Evolutionary conservation across 192 early-diverging fungal genomes (phyloP).

Genomic region (Entomortierella parvispora): DNA sequence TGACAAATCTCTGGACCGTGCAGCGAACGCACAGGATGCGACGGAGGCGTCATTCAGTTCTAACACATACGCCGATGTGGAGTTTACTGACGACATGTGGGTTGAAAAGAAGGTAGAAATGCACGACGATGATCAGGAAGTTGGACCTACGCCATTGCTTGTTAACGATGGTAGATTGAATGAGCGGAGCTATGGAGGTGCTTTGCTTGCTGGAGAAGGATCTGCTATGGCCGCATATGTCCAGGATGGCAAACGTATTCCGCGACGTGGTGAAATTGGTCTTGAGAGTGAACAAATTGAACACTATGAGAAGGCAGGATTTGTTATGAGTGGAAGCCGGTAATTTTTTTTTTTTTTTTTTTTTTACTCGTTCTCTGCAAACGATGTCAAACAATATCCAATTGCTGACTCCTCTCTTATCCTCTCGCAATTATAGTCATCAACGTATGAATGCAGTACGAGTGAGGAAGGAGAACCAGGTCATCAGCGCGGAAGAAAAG

Average conservation of each 20-base stretch:
- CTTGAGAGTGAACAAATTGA: constrained; percentile 86
- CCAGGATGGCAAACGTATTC: constrained; percentile 93
- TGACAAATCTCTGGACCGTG: constrained; percentile 1
- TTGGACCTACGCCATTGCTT: constrained; percentile 74
- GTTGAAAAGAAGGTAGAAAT: constrained; percentile 71
- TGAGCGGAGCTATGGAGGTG: constrained; percentile 81
- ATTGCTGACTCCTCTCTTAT: not conserved
- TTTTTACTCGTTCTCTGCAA: too few relatives aligned
- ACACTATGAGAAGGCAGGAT: constrained; percentile 86
- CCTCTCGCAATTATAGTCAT: constrained; percentile 58
- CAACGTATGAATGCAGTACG: constrained; percentile 96
- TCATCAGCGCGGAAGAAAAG: constrained; percentile 96
- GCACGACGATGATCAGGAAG: constrained; percentile 69
- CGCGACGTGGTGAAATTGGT: constrained; percentile 97
- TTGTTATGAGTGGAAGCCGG: constrained; percentile 96
- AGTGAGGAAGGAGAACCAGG: constrained; percentile 96
- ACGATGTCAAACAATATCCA: too few relatives aligned
- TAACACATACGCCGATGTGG: constrained; percentile 33
- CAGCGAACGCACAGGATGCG: not conserved
- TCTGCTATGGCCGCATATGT: constrained; percentile 91
- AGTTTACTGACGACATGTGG: constrained; percentile 64
- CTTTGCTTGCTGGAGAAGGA: constrained; percentile 89
- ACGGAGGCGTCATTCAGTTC: not conserved
- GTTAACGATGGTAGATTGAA: constrained; percentile 67
- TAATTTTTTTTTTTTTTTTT: constrained; percentile 21